These are phyloP conservation scores for Candida quercuum DNA, from an alignment of 805 yeast species.

Conservation along the genomic window DNA sequence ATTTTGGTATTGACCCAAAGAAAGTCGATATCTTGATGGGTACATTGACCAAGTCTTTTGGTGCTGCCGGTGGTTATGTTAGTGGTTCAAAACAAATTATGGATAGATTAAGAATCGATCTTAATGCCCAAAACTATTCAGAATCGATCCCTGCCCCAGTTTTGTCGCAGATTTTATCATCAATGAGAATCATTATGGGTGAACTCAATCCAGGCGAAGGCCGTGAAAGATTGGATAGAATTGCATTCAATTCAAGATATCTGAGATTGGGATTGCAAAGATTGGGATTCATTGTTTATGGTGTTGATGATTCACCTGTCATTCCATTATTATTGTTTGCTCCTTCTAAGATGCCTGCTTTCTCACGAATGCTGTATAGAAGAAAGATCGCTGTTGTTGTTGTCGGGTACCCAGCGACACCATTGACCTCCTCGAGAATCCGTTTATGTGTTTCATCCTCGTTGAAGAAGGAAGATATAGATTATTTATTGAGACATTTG, in stretches of 20 bases:
- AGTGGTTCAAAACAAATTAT: conserved; percentile 71
- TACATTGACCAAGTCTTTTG: conserved; percentile 94
- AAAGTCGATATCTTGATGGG: conserved; percentile 92
- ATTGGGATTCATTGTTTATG: conserved; percentile 89
- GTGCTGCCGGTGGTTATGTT: conserved; percentile 97
- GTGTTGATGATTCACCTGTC: conserved; percentile 95
- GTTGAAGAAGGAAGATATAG: conserved; percentile 90
- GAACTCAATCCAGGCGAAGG: conserved; percentile 91
- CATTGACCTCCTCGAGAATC: conserved; percentile 81
- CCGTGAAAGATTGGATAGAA: conserved; percentile 79
- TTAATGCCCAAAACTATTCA: conserved; percentile 69
- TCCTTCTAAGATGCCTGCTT: conserved; percentile 93
- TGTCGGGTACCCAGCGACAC: conserved; percentile 98
- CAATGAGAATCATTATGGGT: conserved; percentile 76
- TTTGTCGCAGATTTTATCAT: conserved; percentile 76
- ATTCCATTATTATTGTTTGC: conserved; percentile 82
- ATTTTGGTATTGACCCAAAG: conserved; percentile 72
- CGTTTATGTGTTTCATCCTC: conserved; percentile 92
- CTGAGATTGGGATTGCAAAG: conserved; percentile 85
- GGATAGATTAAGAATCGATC: conserved; percentile 67
- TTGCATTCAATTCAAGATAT: conserved; percentile 94
- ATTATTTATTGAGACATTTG: conserved; percentile 63
- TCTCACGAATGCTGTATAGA: conserved; percentile 75
- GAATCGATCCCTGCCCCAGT: conserved; percentile 93
- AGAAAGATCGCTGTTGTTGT: conserved; percentile 89